Base-by-base conservation (phyloP, 106 monocot species). In the Acorus calamus region DNA sequence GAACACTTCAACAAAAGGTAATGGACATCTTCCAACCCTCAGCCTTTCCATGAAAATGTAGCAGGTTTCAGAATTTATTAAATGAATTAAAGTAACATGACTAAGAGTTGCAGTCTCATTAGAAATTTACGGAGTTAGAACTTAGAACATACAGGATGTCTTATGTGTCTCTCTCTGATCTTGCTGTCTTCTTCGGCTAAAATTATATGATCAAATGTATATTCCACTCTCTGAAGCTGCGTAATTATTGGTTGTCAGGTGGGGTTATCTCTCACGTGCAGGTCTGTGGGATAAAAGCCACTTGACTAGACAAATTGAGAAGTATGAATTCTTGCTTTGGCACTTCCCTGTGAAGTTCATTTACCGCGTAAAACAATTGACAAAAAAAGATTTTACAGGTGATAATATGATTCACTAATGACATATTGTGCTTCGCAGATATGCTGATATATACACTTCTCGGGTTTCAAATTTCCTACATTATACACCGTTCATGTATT, bases 271-370 rank as follows among this genome's bases (percentile, higher is more conserved):
- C 55, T 94, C 89, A 44, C 89, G 94, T 49, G 86, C 94, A 52
- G 89, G 94, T 53, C 57, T 94, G 60, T 94, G 89, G 89, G 94
- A 94, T 71, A 94, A 94, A 76, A 94, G 94, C 64, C 94, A 94
- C 52, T 80, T 94, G 60, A 89, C 86, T 45, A 84, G 81, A 72
- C 94, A 94, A 76, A 94, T 94, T 59, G 94, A 94, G 63, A 94
- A 94, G 94, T 94, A 83, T 54, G 66, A 60, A 3, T 0, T 68
- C 52, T 60, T 12, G 4, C n/a, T 65, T 8, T 44, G 50, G 14
- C 14, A 8, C 4, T 66, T 66, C 2, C 13, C 3, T 28, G 28
- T 28, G 28, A 28, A 41, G 8, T 3, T 54, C 11, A 66, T 44
- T 66, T 4, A 49, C 9, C 5, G 12, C 10, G 4, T n/a, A n/a